Evolutionary conservation across 31 red algal species (phyloP).

Genomic region (Odonthalia washingtoniensis): DNA sequence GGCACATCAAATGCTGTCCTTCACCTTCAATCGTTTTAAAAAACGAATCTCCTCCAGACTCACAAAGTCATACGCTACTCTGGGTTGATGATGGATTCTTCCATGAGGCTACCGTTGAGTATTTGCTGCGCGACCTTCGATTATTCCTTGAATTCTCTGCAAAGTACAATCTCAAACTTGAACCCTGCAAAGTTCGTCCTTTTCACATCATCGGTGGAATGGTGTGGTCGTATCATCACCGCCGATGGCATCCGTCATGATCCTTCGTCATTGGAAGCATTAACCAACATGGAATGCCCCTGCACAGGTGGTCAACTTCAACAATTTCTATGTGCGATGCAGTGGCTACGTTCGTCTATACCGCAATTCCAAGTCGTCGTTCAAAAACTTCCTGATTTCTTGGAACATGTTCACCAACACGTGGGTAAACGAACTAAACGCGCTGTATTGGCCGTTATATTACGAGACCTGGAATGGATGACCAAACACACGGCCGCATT

Average conservation of each 20-base stretch:
- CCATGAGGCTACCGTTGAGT: neutral
- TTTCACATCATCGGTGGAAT: neutral
- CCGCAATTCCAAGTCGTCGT: neutral
- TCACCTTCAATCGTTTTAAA: neutral
- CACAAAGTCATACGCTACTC: neutral
- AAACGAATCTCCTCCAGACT: neutral
- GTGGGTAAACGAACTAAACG: neutral
- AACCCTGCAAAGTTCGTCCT: neutral
- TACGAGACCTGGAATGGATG: neutral
- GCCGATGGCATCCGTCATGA: neutral
- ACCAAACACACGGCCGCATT: neutral
- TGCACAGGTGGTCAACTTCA: neutral
- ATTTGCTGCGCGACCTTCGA: neutral
- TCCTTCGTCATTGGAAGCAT: neutral
- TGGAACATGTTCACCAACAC: neutral
- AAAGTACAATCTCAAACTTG: neutral
- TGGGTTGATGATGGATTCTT: neutral
- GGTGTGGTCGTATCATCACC: too few relatives aligned
- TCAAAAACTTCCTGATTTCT: neutral
- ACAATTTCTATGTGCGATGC: too few relatives aligned
- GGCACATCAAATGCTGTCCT: too few relatives aligned
- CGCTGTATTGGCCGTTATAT: neutral
- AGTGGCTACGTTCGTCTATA: neutral
- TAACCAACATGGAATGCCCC: neutral
- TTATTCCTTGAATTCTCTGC: neutral